Evolutionary conservation across 495 filamentous ascomycete genomes (phyloP).

Genomic region (Trichoderma asperelloides): DNA sequence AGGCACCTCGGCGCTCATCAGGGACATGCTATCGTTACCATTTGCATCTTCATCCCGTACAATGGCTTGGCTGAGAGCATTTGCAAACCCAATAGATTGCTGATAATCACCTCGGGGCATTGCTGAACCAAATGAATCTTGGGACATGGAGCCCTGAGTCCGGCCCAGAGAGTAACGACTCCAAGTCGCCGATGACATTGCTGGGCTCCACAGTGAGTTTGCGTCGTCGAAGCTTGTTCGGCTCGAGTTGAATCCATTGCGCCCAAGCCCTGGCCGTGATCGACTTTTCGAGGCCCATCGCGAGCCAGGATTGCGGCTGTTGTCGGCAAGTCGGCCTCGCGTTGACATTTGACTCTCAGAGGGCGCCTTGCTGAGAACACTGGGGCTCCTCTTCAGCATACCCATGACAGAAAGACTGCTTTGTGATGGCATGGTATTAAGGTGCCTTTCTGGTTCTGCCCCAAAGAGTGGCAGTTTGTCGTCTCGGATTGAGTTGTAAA

Average conservation of each 20-base stretch:
- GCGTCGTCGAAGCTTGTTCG: conserved; percentile 88
- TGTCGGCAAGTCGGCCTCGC: conserved; percentile 62
- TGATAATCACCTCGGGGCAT: conserved; percentile 79
- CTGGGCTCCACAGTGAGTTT: conserved; percentile 85
- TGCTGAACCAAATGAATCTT: conserved; percentile 76
- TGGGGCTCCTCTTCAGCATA: conserved; percentile 76
- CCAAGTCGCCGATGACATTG: conserved; percentile 64
- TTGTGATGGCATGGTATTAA: conserved; percentile 33
- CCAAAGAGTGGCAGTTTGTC: conserved; percentile 78
- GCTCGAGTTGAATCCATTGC: conserved; percentile 81
- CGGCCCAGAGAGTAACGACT: conserved; percentile 88
- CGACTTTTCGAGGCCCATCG: conserved; percentile 81
- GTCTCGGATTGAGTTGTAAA: conserved; percentile 80
- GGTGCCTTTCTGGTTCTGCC: conserved; percentile 32
- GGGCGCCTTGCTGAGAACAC: conserved; percentile 81
- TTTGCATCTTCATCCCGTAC: conserved; percentile 77
- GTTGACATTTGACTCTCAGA: conserved; percentile 62
- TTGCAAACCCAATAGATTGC: conserved; percentile 95
- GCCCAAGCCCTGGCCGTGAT: conserved; percentile 71
- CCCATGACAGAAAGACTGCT: conserved; percentile 47
- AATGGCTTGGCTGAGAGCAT: conserved; percentile 92
- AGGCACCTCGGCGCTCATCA: conserved; percentile 42
- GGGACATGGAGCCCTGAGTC: conserved; percentile 81
- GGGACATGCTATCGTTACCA: conserved; percentile 41
- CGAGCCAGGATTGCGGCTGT: conserved; percentile 47